phyloP scores from a whole-genome alignment of 495 filamentous ascomycete species.

The Tuber microsphaerosporum region DNA sequence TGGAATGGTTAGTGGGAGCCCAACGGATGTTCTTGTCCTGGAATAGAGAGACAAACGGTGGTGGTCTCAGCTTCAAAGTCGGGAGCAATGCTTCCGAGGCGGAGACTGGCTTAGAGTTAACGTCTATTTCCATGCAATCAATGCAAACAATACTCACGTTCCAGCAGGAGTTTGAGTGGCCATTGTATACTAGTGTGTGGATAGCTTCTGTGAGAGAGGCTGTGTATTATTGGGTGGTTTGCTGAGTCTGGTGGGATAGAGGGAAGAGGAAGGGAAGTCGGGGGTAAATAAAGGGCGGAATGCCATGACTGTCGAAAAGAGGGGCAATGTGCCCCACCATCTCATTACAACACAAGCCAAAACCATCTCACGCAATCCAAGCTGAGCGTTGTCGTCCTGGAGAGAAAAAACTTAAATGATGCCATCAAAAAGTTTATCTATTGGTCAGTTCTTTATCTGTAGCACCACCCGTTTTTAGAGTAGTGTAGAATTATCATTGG shows the following conservation, averaged over 20 bases:
- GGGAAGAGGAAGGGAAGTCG: neutral
- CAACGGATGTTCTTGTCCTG: neutral
- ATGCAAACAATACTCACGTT: neutral
- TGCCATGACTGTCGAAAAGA: neutral
- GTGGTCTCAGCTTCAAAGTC: constrained; percentile 94
- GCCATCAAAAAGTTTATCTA: neutral
- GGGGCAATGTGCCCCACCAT: neutral
- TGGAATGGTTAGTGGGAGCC: neutral
- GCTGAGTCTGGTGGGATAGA: neutral
- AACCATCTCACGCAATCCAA: neutral
- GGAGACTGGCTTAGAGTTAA: constrained; percentile 48
- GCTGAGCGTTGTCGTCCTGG: neutral
- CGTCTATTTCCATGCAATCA: neutral
- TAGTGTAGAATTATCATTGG: neutral
- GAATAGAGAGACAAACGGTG: constrained; percentile 40
- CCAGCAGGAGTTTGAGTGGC: neutral
- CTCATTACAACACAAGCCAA: neutral
- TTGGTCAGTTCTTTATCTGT: neutral
- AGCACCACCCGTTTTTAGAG: neutral
- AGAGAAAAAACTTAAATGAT: neutral
- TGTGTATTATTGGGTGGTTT: neutral
- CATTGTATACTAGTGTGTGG: neutral
- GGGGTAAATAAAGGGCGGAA: neutral
- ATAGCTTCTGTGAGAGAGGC: neutral
- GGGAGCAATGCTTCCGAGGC: constrained; percentile 81